Conservation (phyloP, 306 rosid genomes). For the Ziziphus jujuba region DNA sequence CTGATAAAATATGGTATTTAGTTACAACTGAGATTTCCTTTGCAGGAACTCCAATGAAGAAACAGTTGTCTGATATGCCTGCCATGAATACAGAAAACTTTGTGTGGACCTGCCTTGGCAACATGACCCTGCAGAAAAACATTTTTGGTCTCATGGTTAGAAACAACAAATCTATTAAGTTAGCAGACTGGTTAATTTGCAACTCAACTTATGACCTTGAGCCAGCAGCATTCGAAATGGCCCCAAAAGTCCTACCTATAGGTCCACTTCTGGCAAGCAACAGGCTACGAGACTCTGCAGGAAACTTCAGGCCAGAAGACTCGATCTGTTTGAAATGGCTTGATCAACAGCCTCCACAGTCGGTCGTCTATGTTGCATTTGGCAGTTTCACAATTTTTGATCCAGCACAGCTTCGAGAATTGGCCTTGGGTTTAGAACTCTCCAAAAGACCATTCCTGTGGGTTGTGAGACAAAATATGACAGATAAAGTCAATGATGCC, state of each 20-base stretch:
- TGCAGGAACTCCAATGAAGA: conserved; percentile 21
- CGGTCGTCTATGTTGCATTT: conserved; percentile 25
- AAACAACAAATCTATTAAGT: conserved; percentile 39
- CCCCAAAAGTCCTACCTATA: conserved; percentile 52
- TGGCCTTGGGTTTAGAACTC: conserved; percentile 30
- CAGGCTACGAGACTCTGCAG: conserved; percentile 16
- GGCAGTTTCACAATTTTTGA: conserved; percentile 8
- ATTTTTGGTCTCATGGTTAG: conserved; percentile 50
- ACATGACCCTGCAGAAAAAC: conserved; percentile 39
- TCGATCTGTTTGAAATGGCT: conserved; percentile 25
- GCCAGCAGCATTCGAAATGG: conserved; percentile 38
- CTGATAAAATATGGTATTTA: too few species aligned
- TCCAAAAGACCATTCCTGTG: conserved; percentile 31
- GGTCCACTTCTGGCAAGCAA: conserved; percentile 60
- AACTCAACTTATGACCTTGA: conserved; percentile 60
- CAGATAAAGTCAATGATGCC: background rate
- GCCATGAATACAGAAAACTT: conserved; percentile 44
- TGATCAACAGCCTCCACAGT: conserved; percentile 16
- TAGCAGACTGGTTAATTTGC: conserved; percentile 59
- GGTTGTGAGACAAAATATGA: conserved; percentile 38
- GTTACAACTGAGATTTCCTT: background rate
- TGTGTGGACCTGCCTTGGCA: conserved; percentile 53
- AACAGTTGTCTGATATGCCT: conserved; percentile 38
- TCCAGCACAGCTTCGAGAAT: conserved; percentile 12
- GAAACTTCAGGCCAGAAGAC: conserved; percentile 40